Evolutionary conservation across 1,139 yeast genomes (phyloP), one percentile per base, ranked within the genome.

Genomic region (Geotrichum bryndzae): DNA sequence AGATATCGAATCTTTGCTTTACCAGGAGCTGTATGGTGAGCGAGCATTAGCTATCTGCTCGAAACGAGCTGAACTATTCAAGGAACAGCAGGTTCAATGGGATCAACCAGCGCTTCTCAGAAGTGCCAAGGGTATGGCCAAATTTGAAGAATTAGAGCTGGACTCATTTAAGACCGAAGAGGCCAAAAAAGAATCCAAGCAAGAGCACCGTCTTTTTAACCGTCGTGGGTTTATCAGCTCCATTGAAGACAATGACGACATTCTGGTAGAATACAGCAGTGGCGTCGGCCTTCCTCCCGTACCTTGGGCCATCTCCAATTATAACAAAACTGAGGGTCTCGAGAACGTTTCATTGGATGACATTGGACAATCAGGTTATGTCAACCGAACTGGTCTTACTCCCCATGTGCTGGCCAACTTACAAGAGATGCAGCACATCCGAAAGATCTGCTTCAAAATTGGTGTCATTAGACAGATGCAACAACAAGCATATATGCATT

Each of bases 381-480:
- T 64, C 3, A 61, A 58, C 22, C 54, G 58, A 2, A 18, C 38
- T 3, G 60, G 57, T 2, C 77, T 90, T 61, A 84, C 86, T 64
- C 80, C 82, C 15, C 77, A 84, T 15, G 79, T 90, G 64, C 79
- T 82, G 66, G 81, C 82, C 22, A 94, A 91, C 68, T 86, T 95
- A 58, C 77, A 80, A 3, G 84, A 87, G 67, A 90, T 94, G 80
- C 97, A 92, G 75, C 91, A 90, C 68, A 89, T 95, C 48, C 79
- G 99, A 61, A 88, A 86, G 69, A 80, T 90, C 3, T 92, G 98
- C 72, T 89, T 90, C 76, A 92, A 92, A 72, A 90, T 95, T 38
- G 87, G 96, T 2, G 78, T 92, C 59, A 88, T 95, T 64, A 81
- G 97, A 64, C 96, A 90, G 73, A 87, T 94, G 90, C 96, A 94